Base-by-base conservation (phyloP, 2,329 filamentous ascomycete genomes). In the Penicillium fuscoglaucum region DNA sequence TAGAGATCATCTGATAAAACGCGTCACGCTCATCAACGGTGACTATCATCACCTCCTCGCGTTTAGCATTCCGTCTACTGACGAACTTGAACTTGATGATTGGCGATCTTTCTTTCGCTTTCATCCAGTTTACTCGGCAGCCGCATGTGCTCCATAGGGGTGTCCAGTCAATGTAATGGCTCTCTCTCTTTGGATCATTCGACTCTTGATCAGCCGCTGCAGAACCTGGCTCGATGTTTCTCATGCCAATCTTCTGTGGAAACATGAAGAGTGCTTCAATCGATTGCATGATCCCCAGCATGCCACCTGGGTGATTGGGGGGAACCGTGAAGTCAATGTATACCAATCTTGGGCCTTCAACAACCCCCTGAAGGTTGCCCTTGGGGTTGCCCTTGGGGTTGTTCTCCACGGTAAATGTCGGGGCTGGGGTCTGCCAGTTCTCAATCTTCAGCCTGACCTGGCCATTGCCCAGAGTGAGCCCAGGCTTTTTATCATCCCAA, bases 101-200 rank as follows among this genome's bases (percentile, higher is more conserved):
- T 5, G 21, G 13, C 6, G 45, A 41, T 2, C 21, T 24, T 4
- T 40, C 15, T 5, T 47, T 33, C 12, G 33, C 19, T 19, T 40
- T 57, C 33, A 47, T 57, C 49, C 49, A 53, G 33, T 13, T 57
- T 9, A 57, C 55, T 26, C 41, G 49, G 19, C 49, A 57, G 12
- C 49, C 35, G 9, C 9, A 28, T 8, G 12, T 41, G 1, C 46
- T 28, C 41, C 49, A 46, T 5, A 28, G 41, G n/a, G 15, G 10
- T 9, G 49, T 40, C 55, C 55, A 57, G 26, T 52, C 39, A n/a
- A 47, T 44, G 15, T 45, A 17, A 15, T 45, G 21, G 2, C 9
- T 7, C 1, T 24, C 7, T 9, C 33, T 31, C 6, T 57, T 35
- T 3, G 35, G n/a, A 17, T 41, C 28, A 6, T 10, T 51, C 3